Percentiles rank a stretch among this genome's conserved stretches.
These are phyloP conservation scores for Microsporum audouinii DNA, from an alignment of 2,329 filamentous ascomycete species.

Conservation along the genomic window DNA sequence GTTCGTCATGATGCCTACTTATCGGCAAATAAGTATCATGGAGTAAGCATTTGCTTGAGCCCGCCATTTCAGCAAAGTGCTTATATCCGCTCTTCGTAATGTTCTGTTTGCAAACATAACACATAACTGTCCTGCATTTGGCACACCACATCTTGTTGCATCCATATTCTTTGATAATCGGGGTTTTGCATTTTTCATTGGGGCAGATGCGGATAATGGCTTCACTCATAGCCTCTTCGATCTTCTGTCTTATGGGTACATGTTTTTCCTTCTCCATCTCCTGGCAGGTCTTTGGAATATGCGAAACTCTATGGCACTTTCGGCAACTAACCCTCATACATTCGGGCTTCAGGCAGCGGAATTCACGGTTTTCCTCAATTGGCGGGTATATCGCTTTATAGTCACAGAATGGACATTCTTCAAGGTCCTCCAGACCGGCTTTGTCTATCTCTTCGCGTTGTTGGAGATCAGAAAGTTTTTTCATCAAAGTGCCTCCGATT, in stretches of 20 bases:
- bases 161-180: constrained; percentile 65
- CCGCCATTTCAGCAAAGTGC: constrained; percentile 49
- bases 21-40: constrained; percentile 47
- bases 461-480: constrained; percentile 58
- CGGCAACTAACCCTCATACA: constrained; percentile 57
- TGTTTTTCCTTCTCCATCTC: constrained; percentile 53
- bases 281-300: constrained; percentile 61
- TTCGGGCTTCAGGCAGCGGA: constrained; percentile 55
- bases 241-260: constrained; percentile 49
- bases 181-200: constrained; percentile 48
- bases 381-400: constrained; percentile 64
- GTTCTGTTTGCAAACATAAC: constrained; percentile 52
- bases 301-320: constrained; percentile 55
- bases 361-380: constrained; percentile 57
- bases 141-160: constrained; percentile 78
- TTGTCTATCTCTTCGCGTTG: constrained; percentile 57
- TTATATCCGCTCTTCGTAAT: constrained; percentile 49
- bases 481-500: constrained; percentile 46
- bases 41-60: constrained; percentile 47
- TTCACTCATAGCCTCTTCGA: constrained; percentile 76
- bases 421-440: constrained; percentile 60
- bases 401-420: constrained; percentile 69
- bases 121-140: constrained; percentile 43
- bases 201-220: constrained; percentile 63
- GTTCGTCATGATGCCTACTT: constrained; percentile 52